These are phyloP conservation scores for Lonicera japonica DNA, from an alignment of 129 eudicot species.

Conservation along the genomic window DNA sequence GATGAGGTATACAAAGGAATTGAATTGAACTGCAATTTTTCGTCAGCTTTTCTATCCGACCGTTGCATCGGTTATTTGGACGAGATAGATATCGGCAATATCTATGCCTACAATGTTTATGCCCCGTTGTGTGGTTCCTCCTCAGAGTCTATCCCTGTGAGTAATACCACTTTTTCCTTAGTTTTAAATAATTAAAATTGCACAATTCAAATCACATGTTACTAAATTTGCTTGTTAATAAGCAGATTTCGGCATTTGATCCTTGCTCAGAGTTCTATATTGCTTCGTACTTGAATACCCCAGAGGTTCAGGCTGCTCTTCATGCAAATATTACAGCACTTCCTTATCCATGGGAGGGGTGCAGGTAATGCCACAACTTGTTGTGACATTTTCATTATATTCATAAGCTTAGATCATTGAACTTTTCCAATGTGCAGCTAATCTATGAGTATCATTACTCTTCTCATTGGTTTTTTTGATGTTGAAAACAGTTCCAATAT, in stretches of 20 bases:
- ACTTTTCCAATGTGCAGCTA: neutral
- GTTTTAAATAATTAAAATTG: too few relatives aligned
- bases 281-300: conserved; percentile 10
- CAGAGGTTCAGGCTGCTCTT: conserved; percentile 8
- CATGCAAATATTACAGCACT: conserved; percentile 11
- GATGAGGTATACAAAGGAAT: conserved; percentile 11
- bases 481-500: neutral
- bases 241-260: conserved; percentile 10
- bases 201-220: too few relatives aligned
- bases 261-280: conserved; percentile 19
- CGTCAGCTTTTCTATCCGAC: neutral
- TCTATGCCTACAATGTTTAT: neutral
- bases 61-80: neutral
- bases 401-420: neutral
- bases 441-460: neutral
- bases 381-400: neutral
- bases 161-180: neutral
- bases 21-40: conserved; percentile 12
- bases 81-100: neutral
- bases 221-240: too few relatives aligned
- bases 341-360: conserved; percentile 5
- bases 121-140: conserved; percentile 12
- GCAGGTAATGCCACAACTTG: conserved; percentile 3
- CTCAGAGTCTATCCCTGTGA: neutral
- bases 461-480: neutral